phyloP scores from a whole-genome alignment of 352 stramenopile species.

The Pythium coloratum region DNA sequence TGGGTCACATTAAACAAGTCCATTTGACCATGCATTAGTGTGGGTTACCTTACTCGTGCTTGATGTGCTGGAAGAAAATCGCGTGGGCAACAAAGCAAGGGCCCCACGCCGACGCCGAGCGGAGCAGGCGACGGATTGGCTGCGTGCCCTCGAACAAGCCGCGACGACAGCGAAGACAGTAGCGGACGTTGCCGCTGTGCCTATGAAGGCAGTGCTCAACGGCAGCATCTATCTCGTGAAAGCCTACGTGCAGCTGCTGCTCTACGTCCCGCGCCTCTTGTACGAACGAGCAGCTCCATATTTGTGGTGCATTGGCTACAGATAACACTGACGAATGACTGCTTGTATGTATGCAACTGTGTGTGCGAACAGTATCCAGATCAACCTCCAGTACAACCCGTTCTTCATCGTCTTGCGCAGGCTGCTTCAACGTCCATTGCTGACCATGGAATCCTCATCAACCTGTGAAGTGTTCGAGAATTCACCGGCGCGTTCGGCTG shows the following conservation, averaged over 20 bases:
- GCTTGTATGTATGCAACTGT: not conserved
- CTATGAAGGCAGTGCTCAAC: conserved; percentile 33
- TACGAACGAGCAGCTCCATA: conserved; percentile 25
- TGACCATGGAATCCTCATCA: conserved; percentile 24
- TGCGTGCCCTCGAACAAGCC: not conserved
- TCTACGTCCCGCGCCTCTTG: conserved; percentile 70
- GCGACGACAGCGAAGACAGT: conserved; percentile 5
- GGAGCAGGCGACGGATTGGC: not conserved
- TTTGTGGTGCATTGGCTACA: not conserved
- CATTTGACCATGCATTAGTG: not conserved
- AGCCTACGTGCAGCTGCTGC: conserved; percentile 56
- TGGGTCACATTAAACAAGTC: conserved; percentile 4
- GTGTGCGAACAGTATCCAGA: conserved; percentile 32
- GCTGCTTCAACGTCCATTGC: conserved; percentile 34
- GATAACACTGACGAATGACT: conserved; percentile 5
- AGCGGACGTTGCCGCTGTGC: conserved; percentile 16
- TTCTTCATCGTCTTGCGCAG: conserved; percentile 50
- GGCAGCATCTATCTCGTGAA: conserved; percentile 52
- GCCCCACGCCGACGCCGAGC: not conserved
- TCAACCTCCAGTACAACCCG: conserved; percentile 73
- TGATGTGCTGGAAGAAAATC: conserved; percentile 23
- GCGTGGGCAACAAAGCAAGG: conserved; percentile 15
- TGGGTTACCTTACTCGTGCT: not conserved
- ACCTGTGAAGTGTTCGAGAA: conserved; percentile 13
- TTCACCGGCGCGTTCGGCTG: conserved; percentile 9